Percentiles rank a stretch among this genome's conserved stretches.
Evolutionary conservation across 495 filamentous ascomycete genomes (phyloP).

Genomic region (Lepraria neglecta): DNA sequence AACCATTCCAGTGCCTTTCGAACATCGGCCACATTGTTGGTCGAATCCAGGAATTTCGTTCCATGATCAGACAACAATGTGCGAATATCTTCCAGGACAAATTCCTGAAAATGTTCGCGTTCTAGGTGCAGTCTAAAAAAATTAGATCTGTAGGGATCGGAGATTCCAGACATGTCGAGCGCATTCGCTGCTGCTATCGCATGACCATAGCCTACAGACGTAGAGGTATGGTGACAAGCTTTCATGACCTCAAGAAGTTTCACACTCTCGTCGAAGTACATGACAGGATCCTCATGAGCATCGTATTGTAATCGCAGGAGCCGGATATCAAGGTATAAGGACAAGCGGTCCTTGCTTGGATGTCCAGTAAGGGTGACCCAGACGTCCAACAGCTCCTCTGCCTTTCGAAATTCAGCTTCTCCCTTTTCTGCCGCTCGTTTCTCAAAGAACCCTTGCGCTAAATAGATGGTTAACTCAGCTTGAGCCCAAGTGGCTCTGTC

Average conservation of each 20-base stretch:
- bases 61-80: conserved; percentile 9
- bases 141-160: conserved; percentile 6
- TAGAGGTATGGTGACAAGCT: conserved; percentile 11
- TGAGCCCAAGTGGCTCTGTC: conserved; percentile 5
- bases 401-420: conserved; percentile 9
- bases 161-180: conserved; percentile 11
- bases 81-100: conserved; percentile 5
- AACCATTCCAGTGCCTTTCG: conserved; percentile 10
- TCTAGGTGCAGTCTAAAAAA: conserved; percentile 8
- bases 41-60: background rate
- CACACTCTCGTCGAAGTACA: conserved; percentile 13
- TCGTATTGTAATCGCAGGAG: background rate
- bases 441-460: conserved; percentile 4
- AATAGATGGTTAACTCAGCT: conserved; percentile 7
- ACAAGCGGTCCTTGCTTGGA: conserved; percentile 2
- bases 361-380: conserved; percentile 6
- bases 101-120: conserved; percentile 12
- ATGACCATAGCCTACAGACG: conserved; percentile 14
- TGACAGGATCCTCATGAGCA: conserved; percentile 12
- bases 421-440: conserved; percentile 7
- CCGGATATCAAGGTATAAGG: conserved; percentile 8
- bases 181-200: conserved; percentile 9
- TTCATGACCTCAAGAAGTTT: conserved; percentile 8
- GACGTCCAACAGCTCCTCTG: conserved; percentile 2
- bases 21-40: conserved; percentile 4